Percentiles rank a stretch among this genome's conserved stretches.
These are phyloP conservation scores for Breynia disticha DNA, from an alignment of 441 rosid species.

Conservation along the genomic window DNA sequence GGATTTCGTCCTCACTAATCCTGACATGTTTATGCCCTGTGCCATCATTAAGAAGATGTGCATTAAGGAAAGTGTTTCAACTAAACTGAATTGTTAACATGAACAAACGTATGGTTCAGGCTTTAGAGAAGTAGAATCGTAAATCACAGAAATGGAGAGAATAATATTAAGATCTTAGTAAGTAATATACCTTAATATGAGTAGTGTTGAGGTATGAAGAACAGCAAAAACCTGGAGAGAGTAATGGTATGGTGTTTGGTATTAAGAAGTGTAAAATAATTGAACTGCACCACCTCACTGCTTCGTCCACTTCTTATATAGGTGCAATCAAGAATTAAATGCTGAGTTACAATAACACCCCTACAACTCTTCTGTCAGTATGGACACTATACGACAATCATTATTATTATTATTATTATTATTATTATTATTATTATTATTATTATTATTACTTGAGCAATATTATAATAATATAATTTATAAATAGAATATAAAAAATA, in stretches of 20 bases:
- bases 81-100: not conserved
- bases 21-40: constrained; percentile 44
- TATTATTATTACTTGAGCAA: too few species aligned
- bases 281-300: constrained; percentile 5
- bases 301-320: constrained; percentile 17
- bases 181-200: not conserved
- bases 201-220: too few species aligned
- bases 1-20: constrained; percentile 65
- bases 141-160: too few species aligned
- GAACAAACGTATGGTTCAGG: too few species aligned
- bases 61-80: not conserved
- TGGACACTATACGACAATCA: too few species aligned
- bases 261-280: not conserved
- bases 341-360: constrained; percentile 29
- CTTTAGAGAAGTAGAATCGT: too few species aligned
- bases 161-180: too few species aligned
- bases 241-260: not conserved
- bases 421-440: too few species aligned
- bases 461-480: too few species aligned
- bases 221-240: not conserved
- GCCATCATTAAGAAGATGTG: not conserved
- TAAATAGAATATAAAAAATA: too few species aligned
- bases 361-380: not conserved
- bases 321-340: constrained; percentile 11
- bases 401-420: too few species aligned